Base-by-base conservation (phyloP, 768 basidiomycete genomes). In the Pisolithus orientalis region DNA sequence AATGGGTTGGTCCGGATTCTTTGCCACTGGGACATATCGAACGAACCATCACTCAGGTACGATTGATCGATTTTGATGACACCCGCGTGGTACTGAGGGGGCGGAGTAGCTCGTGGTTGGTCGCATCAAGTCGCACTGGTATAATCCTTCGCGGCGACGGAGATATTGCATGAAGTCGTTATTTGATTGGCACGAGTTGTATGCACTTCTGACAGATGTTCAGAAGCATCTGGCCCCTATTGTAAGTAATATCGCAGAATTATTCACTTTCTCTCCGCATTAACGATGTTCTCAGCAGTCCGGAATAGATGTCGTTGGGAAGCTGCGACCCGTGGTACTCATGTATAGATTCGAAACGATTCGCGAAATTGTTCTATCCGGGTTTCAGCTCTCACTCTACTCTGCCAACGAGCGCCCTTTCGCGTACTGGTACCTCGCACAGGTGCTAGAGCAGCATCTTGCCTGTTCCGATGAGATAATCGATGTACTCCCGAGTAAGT, bases 371-470 rank as follows among this genome's bases (percentile, higher is more conserved):
- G 65, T 90, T 5, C 70, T 85, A 42, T 84, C 87, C 1, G 90
- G 87, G 2, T 86, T 88, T 55, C 87, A 91, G 64, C 66, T 90
- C 21, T 85, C 87, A 43, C 65, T 93, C 6, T 89, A 90, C 59
- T 72, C 79, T 21, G 65, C 74, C 1, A 79, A 85, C 40, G 90
- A 93, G 61, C 78, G 72, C 32, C 72, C 84, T 0, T 80, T 89
- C 55, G 84, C 88, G 2, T 90, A 91, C 66, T 90, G 87, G 84
- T 87, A 87, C 60, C 70, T 73, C 5, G 63, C 76, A 3, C 74
- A 76, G 42, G 75, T 90, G 3, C 68, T 85, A 1, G 79, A 83
- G 17, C 66, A 66, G 24, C 83, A 89, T 57, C 60, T 87, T 8
- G 65, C 67, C 3, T 77, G 72, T 53, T 64, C 87, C 50, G 81